Percentiles rank a stretch among this genome's conserved stretches.
Evolutionary conservation across 164 flowering plant genomes (phyloP).

Genomic region (Sextonia rubra): DNA sequence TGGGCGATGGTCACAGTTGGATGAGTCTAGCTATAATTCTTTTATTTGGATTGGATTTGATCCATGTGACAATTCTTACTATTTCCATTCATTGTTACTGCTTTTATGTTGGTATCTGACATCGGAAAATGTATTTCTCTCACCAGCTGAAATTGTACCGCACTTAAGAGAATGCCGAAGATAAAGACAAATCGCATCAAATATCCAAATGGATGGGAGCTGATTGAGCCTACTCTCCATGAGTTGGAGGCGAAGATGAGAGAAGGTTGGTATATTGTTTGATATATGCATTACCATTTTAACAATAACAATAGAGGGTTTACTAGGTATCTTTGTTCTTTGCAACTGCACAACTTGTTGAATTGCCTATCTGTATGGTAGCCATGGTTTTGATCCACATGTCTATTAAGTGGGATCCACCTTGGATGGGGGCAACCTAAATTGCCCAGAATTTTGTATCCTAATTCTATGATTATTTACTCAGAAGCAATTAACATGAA

Average conservation of each 20-base stretch:
- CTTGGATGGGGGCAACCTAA: too few species aligned
- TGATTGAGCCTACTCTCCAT: conserved; percentile 54
- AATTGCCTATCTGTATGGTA: too few species aligned
- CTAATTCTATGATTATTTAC: too few species aligned
- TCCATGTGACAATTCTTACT: not conserved
- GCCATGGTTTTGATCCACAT: too few species aligned
- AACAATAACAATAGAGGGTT: not conserved
- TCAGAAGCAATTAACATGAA: too few species aligned
- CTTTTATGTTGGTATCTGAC: not conserved
- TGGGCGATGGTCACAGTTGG: too few species aligned
- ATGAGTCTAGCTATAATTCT: too few species aligned
- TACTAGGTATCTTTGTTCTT: not conserved
- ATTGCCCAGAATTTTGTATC: too few species aligned
- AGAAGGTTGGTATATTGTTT: conserved; percentile 34
- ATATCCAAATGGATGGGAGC: conserved; percentile 60
- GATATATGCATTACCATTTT: not conserved
- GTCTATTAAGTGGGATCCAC: too few species aligned
- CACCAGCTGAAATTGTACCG: not conserved
- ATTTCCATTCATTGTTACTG: not conserved
- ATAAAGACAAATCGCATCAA: conserved; percentile 49
- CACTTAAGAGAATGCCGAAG: conserved; percentile 39
- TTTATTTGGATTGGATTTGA: too few species aligned
- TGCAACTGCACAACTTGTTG: too few species aligned
- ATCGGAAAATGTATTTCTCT: not conserved
- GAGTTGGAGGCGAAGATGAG: conserved; percentile 56